Conservation (phyloP, 2,329 filamentous ascomycete genomes). For the Mariannaea elegans region DNA sequence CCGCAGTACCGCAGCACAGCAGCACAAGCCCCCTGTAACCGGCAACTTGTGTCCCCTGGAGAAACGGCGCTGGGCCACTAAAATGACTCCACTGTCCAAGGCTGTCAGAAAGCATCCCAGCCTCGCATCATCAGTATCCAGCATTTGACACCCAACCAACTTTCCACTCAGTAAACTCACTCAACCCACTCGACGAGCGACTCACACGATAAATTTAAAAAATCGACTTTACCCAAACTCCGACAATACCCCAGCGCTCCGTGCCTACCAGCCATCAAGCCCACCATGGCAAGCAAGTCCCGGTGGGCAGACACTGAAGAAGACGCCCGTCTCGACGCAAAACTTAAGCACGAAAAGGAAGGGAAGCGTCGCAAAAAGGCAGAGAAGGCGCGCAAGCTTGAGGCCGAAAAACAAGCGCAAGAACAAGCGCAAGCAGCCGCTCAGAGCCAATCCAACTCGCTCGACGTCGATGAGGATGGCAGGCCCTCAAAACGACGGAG, state of each 20-base stretch:
- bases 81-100: constrained; percentile 8
- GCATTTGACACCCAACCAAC: background rate
- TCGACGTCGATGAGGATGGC: constrained; percentile 37
- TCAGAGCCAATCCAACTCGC: background rate
- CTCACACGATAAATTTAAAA: background rate
- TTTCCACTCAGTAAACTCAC: background rate
- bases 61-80: constrained; percentile 5
- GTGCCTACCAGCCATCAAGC: too few relatives aligned
- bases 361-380: constrained; percentile 86
- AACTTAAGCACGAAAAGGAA: constrained; percentile 83
- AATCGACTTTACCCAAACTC: too few relatives aligned
- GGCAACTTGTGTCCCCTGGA: background rate
- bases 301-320: constrained; percentile 90
- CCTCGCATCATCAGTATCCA: constrained; percentile 3
- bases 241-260: background rate
- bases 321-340: constrained; percentile 77
- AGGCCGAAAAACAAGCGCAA: constrained; percentile 54
- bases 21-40: constrained; percentile 1
- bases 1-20: constrained; percentile 6
- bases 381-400: constrained; percentile 77
- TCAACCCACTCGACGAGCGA: background rate
- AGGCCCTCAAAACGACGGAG: constrained; percentile 70
- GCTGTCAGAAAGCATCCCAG: constrained; percentile 11
- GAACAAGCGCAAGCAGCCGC: constrained; percentile 47
- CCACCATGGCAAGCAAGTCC: constrained; percentile 74